Evolutionary conservation across 768 basidiomycete species (phyloP).

Genomic region (Lanmaoa pseudosensibilis): DNA sequence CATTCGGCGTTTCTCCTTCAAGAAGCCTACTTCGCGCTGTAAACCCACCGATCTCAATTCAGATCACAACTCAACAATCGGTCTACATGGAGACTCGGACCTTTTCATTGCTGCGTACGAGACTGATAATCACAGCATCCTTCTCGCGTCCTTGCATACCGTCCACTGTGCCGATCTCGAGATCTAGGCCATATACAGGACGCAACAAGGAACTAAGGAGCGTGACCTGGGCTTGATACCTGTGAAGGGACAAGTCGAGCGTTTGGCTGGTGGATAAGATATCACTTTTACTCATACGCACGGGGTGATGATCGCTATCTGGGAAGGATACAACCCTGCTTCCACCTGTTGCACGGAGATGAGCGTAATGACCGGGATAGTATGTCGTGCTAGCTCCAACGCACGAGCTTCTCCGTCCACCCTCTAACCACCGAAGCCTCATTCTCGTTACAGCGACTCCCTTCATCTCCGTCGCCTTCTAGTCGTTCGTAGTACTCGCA

Average conservation of each 20-base stretch:
- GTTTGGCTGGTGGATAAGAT: neutral
- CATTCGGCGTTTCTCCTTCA: slow-evolving; percentile 88
- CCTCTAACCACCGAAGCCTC: slow-evolving; percentile 82
- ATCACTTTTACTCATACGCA: slow-evolving; percentile 34
- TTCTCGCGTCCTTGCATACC: slow-evolving; percentile 98
- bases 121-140: slow-evolving; percentile 87
- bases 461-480: slow-evolving; percentile 81
- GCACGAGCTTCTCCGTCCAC: slow-evolving; percentile 80
- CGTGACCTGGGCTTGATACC: slow-evolving; percentile 94
- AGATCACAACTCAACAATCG: neutral
- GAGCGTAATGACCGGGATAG: neutral
- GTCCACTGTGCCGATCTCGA: slow-evolving; percentile 95
- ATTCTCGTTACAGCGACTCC: slow-evolving; percentile 92
- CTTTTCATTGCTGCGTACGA: slow-evolving; percentile 90
- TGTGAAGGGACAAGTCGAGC: neutral
- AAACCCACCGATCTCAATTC: neutral
- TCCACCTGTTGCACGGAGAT: slow-evolving; percentile 43
- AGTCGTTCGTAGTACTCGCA: slow-evolving; percentile 90
- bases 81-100: slow-evolving; percentile 35
- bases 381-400: slow-evolving; percentile 10
- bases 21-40: slow-evolving; percentile 88
- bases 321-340: slow-evolving; percentile 59
- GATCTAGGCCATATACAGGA: slow-evolving; percentile 58
- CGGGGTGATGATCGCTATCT: slow-evolving; percentile 90
- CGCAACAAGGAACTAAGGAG: slow-evolving; percentile 77